A percentile compares a stretch with the other conserved stretches of the same genome.
These are phyloP conservation scores for Myrica gale DNA, from an alignment of 306 rosid species.

Conservation along the genomic window DNA sequence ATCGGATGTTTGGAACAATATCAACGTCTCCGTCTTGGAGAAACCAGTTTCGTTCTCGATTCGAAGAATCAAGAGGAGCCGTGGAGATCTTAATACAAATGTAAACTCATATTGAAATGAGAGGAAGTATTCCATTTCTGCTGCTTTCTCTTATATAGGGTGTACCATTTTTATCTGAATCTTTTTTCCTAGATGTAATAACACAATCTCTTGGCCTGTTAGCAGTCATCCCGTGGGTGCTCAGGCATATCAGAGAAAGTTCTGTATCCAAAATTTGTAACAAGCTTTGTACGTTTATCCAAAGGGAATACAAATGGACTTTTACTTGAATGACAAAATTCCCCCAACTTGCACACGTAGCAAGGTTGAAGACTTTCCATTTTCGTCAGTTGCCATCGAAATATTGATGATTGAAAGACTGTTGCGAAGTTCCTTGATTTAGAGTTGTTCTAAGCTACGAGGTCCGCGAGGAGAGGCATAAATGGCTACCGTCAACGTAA, in stretches of 20 bases:
- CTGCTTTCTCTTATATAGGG: not conserved
- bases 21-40: conserved; percentile 75
- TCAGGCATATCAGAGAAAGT: not conserved
- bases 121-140: not conserved
- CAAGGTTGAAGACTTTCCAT: no score
- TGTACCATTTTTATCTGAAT: not conserved
- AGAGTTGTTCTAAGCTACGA: no score
- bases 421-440: no score
- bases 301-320: not conserved
- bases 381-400: no score
- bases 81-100: conserved; percentile 28
- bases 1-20: conserved; percentile 76
- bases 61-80: conserved; percentile 49
- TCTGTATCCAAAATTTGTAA: not conserved
- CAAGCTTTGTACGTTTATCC: not conserved
- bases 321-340: not conserved
- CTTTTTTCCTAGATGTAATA: not conserved
- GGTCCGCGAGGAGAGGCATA: no score
- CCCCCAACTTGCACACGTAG: no score
- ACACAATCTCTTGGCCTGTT: not conserved
- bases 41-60: conserved; percentile 53
- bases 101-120: conserved; percentile 35
- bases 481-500: no score
- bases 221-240: not conserved
- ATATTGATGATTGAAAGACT: no score